Conservation (phyloP, 306 rosid species). For the Bauhinia variegata region DNA sequence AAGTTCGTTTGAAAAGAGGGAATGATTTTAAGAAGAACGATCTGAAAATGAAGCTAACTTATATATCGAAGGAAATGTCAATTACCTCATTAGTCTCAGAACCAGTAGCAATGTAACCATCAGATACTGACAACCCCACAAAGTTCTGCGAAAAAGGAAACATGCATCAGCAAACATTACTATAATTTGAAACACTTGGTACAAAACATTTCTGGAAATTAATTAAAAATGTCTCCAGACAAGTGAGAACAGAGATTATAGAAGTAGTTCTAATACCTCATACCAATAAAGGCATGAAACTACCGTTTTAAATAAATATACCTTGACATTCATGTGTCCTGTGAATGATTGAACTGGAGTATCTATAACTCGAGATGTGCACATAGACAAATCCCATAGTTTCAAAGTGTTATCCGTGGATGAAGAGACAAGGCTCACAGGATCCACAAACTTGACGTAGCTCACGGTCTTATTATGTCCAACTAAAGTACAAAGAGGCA, state of each 20-base stretch:
- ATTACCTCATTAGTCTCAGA: conserved; percentile 97
- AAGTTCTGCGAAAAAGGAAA: conserved; percentile 73
- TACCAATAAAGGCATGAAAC: background rate
- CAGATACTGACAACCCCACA: conserved; percentile 88
- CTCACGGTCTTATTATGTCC: conserved; percentile 97
- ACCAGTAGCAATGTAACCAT: conserved; percentile 97
- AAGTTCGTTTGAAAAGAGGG: background rate
- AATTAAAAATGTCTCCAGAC: background rate
- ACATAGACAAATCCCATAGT: conserved; percentile 95
- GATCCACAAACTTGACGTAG: conserved; percentile 79
- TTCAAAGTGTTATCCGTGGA: conserved; percentile 90
- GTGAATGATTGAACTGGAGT: conserved; percentile 79
- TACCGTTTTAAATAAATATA: conserved; percentile 37
- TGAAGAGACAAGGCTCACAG: conserved; percentile 70
- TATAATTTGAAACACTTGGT: background rate
- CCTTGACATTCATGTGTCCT: conserved; percentile 93
- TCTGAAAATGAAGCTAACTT: too few relatives aligned
- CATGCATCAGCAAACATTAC: conserved; percentile 31
- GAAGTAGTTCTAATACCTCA: background rate
- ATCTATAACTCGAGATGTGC: conserved; percentile 78
- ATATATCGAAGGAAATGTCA: background rate
- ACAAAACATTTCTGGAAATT: background rate
- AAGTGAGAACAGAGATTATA: background rate
- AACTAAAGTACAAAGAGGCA: conserved; percentile 77
- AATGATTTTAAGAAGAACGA: too few relatives aligned